Base-by-base conservation (phyloP, 306 rosid genomes). In the Sesbania bispinosa region DNA sequence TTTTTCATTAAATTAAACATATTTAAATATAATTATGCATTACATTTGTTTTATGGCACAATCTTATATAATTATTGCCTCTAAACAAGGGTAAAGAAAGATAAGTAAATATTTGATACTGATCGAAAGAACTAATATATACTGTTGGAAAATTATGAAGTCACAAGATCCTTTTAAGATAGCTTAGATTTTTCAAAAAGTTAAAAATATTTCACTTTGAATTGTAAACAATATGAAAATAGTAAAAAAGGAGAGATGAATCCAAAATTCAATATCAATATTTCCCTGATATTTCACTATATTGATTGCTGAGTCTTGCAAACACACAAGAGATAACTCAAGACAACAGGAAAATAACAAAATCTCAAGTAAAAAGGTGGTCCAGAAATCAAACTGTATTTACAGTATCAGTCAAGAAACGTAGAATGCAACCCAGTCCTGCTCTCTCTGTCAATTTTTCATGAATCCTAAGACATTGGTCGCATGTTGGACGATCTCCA, bases 401-500 rank as follows among this genome's bases (percentile, higher is more conserved):
- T 74, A 80, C 79, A 38, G 96, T 89, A 84, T 94, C 97, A 5
- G 99, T 79, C 29, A 94, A 93, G 79, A 79, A 77, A 47, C 96
- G 96, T 1, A 94, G 88, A 55, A 94, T 94, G 89, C 99, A 94
- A 69, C 99, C 99, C 61, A 86, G 76, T 55, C 99, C 99, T 60
- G 99, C 99, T 80, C 43, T 91, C 77, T 89, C 90, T 4, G 97
- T 94, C 82, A 94, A 63, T 50, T 91, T 94, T 77, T 94, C 97
- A 66, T 90, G 97, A 83, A 94, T 87, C 76, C 91, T 72, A 38
- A 94, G 97, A 71, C 96, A 91, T 62, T 89, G 96, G 18, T 94
- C 99, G 6, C 99, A 94, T 2, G 97, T 91, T 4, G 99, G 96
- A 35, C 99, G 91, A 83, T 94, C 99, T 33, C 99, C 96, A 0